Evolutionary conservation across 768 basidiomycete genomes (phyloP), one percentile per base, ranked within the genome.

Genomic region (Agrocybe chaxingu): DNA sequence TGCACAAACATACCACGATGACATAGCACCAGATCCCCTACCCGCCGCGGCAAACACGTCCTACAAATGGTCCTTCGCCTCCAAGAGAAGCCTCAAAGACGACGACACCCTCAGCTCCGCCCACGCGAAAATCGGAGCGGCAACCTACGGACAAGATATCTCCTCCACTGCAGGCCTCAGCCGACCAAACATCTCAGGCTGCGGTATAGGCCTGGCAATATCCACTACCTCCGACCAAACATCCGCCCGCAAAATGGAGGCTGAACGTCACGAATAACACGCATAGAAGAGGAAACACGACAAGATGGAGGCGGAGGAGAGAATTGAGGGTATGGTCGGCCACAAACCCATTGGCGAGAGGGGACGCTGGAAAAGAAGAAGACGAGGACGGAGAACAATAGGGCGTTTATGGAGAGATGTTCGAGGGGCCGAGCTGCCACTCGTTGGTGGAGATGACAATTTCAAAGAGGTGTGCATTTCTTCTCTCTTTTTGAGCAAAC

Each of bases 61-160:
- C 0, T 93, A 92, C 93, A 92, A 89, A 70, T 95, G 92, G 92
- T 80, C 82, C 0, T 94, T 95, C 61, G 84, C 86, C 2, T 79
- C 82, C 13, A 88, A 89, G 50, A 62, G 70, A 2, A 80, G 79
- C 13, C 72, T 73, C 12, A 76, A 74, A 0, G 87, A 92, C 33
- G 67, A 65, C 9, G 76, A 76, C 1, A 80, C 83, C 0, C 64
- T 91, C n/a, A 76, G 74, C 10, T 68, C 72, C 12, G 79, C 80
- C 1, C 80, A 85, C 24, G 78, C 78, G 48, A 76, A 81, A 47
- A 84, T 92, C 4, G 69, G 69, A 24, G 72, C 72, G 6, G 78
- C 77, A 8, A 80, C 78, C 4, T 70, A 73, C 49, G 68, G 66
- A 65, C 65, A 63, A 16, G 64, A 66, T 24, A 24, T 4, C 24